A percentile compares a stretch with the other conserved stretches of the same genome.
phyloP scores from a whole-genome alignment of 1,284 basidiomycete genomes.

The Microbotryum violaceum region DNA sequence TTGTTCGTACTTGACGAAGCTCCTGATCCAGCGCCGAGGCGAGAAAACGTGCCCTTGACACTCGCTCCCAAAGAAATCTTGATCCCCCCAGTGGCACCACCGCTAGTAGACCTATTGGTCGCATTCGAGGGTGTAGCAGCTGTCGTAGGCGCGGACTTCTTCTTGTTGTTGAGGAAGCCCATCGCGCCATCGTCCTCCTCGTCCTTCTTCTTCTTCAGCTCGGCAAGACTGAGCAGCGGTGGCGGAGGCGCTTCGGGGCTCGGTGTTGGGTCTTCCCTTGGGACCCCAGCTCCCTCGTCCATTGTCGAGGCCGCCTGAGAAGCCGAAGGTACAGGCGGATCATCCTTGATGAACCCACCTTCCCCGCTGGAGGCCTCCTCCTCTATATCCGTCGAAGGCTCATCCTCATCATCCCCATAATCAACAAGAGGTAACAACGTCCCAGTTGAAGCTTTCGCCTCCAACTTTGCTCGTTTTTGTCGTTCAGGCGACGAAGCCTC shows the following conservation, averaged over 20 bases:
- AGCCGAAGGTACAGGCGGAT: constrained; percentile 32
- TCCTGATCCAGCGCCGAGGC: no score
- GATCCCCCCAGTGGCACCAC: no score
- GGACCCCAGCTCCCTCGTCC: constrained; percentile 45
- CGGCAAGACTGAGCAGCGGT: constrained; percentile 46
- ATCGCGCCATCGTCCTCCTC: constrained; percentile 65
- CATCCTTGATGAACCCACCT: constrained; percentile 28
- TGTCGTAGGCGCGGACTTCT: constrained; percentile 32
- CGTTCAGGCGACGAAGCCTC: background rate
- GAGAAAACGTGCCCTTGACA: no score
- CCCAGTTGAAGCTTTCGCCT: background rate
- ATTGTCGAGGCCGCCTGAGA: constrained; percentile 19
- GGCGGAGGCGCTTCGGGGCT: constrained; percentile 40
- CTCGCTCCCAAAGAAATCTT: no score
- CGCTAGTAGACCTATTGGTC: no score
- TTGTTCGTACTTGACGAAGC: no score
- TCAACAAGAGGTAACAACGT: constrained; percentile 5
- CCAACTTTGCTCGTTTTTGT: constrained; percentile 13
- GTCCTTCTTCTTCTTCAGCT: constrained; percentile 61
- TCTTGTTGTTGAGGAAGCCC: constrained; percentile 51
- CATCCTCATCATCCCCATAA: constrained; percentile 17
- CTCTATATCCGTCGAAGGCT: background rate
- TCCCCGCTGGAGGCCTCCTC: constrained; percentile 25
- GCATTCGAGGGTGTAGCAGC: background rate
- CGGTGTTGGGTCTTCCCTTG: constrained; percentile 38